Conservation (phyloP, 2,329 filamentous ascomycete genomes). For the Mariannaea elegans region DNA sequence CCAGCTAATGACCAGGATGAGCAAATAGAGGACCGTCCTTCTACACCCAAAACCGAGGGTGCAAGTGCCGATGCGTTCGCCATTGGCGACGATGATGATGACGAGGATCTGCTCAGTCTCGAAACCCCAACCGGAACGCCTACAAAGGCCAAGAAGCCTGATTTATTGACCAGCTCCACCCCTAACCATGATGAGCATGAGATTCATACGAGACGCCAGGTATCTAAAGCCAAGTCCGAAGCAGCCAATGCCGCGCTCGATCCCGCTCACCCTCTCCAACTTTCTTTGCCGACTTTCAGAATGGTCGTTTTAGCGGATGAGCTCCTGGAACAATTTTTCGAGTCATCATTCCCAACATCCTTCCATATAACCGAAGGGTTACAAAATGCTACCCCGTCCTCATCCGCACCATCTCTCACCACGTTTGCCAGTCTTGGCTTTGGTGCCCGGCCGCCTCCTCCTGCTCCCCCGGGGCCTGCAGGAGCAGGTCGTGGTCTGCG, state of each 20-base stretch:
- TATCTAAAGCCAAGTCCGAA: conserved; percentile 74
- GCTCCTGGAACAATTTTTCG: conserved; percentile 95
- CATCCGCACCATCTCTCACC: conserved; percentile 72
- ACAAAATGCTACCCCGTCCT: conserved; percentile 41
- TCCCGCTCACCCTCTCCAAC: conserved; percentile 90
- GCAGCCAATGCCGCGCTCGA: conserved; percentile 91
- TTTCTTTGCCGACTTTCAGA: conserved; percentile 95
- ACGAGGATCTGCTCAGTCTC: conserved; percentile 70
- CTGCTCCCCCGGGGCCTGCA: conserved; percentile 51
- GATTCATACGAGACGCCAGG: conserved; percentile 43
- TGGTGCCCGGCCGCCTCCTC: conserved; percentile 50
- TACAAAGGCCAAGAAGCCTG: conserved; percentile 54
- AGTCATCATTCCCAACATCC: conserved; percentile 91
- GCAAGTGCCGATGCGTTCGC: conserved; percentile 66
- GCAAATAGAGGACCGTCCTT: conserved; percentile 27
- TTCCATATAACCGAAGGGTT: conserved; percentile 84
- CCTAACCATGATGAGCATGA: conserved; percentile 23
- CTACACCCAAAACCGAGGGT: conserved; percentile 30
- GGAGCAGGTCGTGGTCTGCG: conserved; percentile 77
- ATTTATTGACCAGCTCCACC: conserved; percentile 47
- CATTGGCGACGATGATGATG: conserved; percentile 76
- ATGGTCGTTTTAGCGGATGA: conserved; percentile 99
- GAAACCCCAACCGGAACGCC: conserved; percentile 56
- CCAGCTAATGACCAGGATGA: conserved; percentile 71
- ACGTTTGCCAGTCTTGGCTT: conserved; percentile 82